Conservation (phyloP, 352 stramenopile species). For the Phytopythium oedochilum region DNA sequence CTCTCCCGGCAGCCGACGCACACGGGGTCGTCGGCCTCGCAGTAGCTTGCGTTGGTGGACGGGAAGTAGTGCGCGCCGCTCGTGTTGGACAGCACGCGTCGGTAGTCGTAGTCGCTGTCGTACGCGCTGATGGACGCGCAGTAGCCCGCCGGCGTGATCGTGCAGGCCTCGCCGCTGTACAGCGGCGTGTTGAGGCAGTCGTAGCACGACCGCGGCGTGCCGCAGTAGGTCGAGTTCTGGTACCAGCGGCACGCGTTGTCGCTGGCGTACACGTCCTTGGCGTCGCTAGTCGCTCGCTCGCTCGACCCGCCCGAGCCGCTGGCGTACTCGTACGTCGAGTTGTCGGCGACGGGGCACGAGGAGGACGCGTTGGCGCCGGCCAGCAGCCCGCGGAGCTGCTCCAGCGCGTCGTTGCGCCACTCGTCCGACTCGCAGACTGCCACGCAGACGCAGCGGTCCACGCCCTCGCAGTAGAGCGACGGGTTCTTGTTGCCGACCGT, state of each 20-base stretch:
- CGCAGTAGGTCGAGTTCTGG: constrained; percentile 49
- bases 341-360: constrained; percentile 27
- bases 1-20: constrained; percentile 19
- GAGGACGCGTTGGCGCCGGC: constrained; percentile 12
- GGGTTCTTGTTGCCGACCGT: constrained; percentile 28
- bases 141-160: constrained; percentile 47
- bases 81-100: constrained; percentile 17
- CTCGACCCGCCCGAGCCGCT: constrained; percentile 8
- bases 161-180: constrained; percentile 36
- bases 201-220: constrained; percentile 39
- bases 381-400: constrained; percentile 20
- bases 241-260: constrained; percentile 57
- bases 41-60: constrained; percentile 59
- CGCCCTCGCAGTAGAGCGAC: constrained; percentile 44
- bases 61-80: constrained; percentile 40
- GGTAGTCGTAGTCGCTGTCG: constrained; percentile 34
- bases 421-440: constrained; percentile 38
- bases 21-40: constrained; percentile 22
- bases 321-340: constrained; percentile 19
- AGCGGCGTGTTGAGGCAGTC: constrained; percentile 50
- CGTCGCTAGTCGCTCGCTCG: constrained; percentile 5
- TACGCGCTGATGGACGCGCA: constrained; percentile 47
- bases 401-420: constrained; percentile 39
- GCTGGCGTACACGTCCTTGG: constrained; percentile 29
- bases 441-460: constrained; percentile 41